Evolutionary conservation across 2,329 filamentous ascomycete species (phyloP), one percentile per base, ranked within the genome.

Genomic region (Cytospora piceae): DNA sequence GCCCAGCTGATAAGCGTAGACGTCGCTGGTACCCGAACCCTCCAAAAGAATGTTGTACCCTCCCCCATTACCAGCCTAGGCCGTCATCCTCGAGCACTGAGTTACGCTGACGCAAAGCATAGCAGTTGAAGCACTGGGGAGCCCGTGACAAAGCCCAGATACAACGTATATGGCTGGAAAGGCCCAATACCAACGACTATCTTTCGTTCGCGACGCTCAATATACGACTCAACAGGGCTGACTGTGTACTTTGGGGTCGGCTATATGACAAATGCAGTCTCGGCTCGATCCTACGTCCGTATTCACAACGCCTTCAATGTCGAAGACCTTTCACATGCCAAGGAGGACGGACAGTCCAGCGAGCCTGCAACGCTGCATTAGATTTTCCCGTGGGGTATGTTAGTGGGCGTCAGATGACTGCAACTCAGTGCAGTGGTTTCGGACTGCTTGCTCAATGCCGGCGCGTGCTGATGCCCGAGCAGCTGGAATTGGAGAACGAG

Each of bases 291-390:
- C 39, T 20, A 6, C 39, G 15, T 42, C 15, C 39, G 12, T 14
- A 34, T 2, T 34, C 27, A 34, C 15, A 20, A 15, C 17, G 14
- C 17, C 17, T 20, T 42, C 39, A 42, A 14, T 17, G 39, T 42
- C 14, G 39, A 42, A 17, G 39, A 42, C 17, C 31, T 56, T 66
- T 67, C 65, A 67, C 65, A 67, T 67, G 65, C 57, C 64, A 55
- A 59, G 37, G 20, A n/a, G 22, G 49, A 46, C 14, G 24, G 51
- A 54, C 57, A 42, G 5, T n/a, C 8, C 51, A 57, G 49, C 14
- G 22, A 49, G 37, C 14, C 55, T 37, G 20, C n/a, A 22, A 14
- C 15, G 46, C n/a, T 55, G 37, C 51, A 34, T 55, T 61, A 49
- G 32, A 17, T 12, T 2, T 14, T 37, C 8, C 58, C 58, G 52